Conservation (phyloP, 1,284 basidiomycete species). For the Vanrija sp. region DNA sequence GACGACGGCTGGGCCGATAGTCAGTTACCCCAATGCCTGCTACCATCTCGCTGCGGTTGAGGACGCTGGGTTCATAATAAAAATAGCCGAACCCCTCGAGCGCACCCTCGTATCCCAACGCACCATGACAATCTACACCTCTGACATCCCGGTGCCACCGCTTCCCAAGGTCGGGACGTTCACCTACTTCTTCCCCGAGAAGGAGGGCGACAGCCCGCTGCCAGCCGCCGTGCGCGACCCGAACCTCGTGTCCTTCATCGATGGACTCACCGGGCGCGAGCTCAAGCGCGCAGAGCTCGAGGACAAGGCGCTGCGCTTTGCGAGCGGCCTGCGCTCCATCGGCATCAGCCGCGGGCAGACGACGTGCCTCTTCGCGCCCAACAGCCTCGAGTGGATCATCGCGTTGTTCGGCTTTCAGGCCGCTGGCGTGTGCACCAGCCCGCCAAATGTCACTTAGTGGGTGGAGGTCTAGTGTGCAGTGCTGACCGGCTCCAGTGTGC, state of each 20-base stretch:
- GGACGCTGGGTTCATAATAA: too few relatives aligned
- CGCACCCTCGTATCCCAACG: too few relatives aligned
- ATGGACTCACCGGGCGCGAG: slow-evolving; percentile 58
- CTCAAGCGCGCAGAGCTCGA: slow-evolving; percentile 59
- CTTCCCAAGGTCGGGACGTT: slow-evolving; percentile 26
- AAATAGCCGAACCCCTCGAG: too few relatives aligned
- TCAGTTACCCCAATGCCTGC: too few relatives aligned
- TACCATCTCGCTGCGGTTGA: too few relatives aligned
- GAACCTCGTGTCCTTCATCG: slow-evolving; percentile 59
- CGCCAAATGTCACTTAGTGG: slow-evolving; percentile 40
- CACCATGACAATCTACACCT: slow-evolving; percentile 23
- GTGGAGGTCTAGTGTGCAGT: slow-evolving; percentile 46
- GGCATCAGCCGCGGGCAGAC: slow-evolving; percentile 32
- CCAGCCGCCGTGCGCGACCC: slow-evolving; percentile 21
- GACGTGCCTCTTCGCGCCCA: slow-evolving; percentile 48
- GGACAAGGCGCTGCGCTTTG: slow-evolving; percentile 57
- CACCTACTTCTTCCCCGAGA: slow-evolving; percentile 2
- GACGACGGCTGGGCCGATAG: too few relatives aligned
- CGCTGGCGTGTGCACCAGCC: slow-evolving; percentile 30
- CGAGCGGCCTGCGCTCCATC: slow-evolving; percentile 52
- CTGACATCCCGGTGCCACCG: slow-evolving; percentile 16
- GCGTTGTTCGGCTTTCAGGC: slow-evolving; percentile 56
- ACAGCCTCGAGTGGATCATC: slow-evolving; percentile 62
- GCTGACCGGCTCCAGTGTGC: slow-evolving; percentile 49
- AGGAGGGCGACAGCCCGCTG: slow-evolving; percentile 11